Percentiles rank a stretch among this genome's conserved stretches.
Evolutionary conservation across 805 yeast species (phyloP).

Genomic region (Saccharomycopsis vini): DNA sequence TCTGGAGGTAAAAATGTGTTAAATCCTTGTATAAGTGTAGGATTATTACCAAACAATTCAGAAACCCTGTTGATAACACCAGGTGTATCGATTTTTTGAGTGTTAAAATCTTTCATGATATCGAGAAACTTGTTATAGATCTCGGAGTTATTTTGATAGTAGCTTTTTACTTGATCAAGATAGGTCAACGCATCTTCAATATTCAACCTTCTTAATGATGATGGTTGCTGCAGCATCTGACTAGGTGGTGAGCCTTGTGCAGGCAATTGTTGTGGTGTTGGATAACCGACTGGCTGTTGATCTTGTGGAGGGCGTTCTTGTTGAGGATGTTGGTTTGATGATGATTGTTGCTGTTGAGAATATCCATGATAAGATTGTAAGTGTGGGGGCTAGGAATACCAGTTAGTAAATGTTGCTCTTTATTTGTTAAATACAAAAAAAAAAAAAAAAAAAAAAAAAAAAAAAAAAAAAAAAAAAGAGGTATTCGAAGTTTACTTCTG

Average conservation of each 20-base stretch:
- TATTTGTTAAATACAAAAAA: too few species aligned
- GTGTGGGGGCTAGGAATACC: too few species aligned
- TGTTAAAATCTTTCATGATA: conserved; percentile 97
- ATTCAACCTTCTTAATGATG: conserved; percentile 36
- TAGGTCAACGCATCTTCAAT: conserved; percentile 95
- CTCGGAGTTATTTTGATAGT: conserved; percentile 86
- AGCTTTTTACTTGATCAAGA: conserved; percentile 90
- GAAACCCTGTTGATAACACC: conserved; percentile 97
- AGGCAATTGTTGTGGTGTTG: background rate
- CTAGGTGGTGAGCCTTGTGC: background rate
- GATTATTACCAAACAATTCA: conserved; percentile 83
- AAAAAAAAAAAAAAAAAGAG: background rate
- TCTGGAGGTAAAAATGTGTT: conserved; percentile 98
- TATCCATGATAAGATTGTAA: too few species aligned
- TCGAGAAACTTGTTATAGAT: conserved; percentile 94
- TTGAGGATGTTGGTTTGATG: background rate
- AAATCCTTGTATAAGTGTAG: conserved; percentile 90
- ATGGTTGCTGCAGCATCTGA: background rate
- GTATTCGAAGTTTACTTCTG: too few species aligned
- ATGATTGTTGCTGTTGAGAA: background rate
- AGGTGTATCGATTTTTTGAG: conserved; percentile 93
- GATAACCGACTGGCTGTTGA: background rate
- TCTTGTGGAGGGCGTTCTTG: background rate
- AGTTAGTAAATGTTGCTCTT: too few species aligned
- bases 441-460: too few species aligned